These are phyloP conservation scores for Solanum sitiens DNA, from an alignment of 257 asterid species.

Conservation along the genomic window DNA sequence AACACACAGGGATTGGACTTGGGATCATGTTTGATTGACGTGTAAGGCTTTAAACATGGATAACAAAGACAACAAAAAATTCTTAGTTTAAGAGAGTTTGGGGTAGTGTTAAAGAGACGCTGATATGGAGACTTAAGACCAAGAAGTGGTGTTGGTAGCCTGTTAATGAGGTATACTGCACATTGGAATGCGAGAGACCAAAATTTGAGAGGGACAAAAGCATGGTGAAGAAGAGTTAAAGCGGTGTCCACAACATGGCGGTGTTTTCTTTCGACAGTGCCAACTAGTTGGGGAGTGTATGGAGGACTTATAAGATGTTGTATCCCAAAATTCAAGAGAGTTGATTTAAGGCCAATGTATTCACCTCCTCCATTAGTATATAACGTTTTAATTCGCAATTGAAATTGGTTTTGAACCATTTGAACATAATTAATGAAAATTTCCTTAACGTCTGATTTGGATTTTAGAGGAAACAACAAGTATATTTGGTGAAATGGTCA, in stretches of 20 bases:
- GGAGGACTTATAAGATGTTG: neutral
- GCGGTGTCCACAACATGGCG: neutral
- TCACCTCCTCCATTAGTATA: neutral
- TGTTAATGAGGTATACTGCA: no score
- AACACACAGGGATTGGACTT: neutral
- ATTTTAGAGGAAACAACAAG: neutral
- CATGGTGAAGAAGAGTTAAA: neutral
- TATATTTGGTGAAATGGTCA: no score
- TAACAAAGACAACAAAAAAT: no score
- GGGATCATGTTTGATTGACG: no score
- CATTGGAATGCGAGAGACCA: neutral
- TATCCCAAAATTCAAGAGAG: neutral
- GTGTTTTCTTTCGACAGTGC: no score
- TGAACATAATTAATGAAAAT: neutral
- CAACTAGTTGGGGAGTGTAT: neutral
- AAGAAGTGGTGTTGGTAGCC: neutral
- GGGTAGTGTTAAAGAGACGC: no score
- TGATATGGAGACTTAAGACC: no score
- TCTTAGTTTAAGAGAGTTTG: no score
- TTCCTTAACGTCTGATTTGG: neutral
- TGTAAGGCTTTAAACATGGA: no score
- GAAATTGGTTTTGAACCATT: neutral
- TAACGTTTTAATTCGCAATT: no score
- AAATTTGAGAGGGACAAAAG: neutral
- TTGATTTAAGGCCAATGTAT: neutral